Base-by-base conservation (phyloP, 2,329 filamentous ascomycete genomes). In the Colletotrichum horii region DNA sequence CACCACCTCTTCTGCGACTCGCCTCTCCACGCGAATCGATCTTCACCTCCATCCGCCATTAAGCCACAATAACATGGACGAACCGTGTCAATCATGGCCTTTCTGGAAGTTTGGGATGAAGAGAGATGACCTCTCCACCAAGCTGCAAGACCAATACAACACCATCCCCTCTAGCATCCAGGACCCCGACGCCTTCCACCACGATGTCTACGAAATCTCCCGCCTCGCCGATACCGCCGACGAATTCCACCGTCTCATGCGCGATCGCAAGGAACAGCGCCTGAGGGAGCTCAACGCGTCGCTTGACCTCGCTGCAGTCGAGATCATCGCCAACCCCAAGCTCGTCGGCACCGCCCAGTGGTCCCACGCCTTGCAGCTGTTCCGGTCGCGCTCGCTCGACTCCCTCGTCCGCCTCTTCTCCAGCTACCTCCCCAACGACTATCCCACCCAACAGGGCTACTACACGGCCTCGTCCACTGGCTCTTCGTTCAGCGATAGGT, bases 41-140 rank as follows among this genome's bases (percentile, higher is more conserved):
- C 58, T 32, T 36, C 30, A 61, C n/a, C 30, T 22, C 43, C 22
- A 36, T 34, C 56, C 56, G 52, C 48, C 2, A 38, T n/a, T 28
- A 22, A 36, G 28, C 65, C 32, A 16, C 66, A 38, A 52, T 69
- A 71, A 79, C 76, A 92, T 92, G 90, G 89, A 91, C 83, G 90
- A 91, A 71, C 87, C 86, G 36, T 85, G 83, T 78, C 85, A 83
- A 81, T 84, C 86, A 79, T 92, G 90, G 90, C 90, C 90, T 58
- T 87, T 88, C 79, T 92, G 90, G 90, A 92, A 92, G 82, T 92
- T 92, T 85, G 90, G 89, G 80, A 88, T 92, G 87, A 91, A 90
- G 86, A 87, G 87, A 80, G 87, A 88, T 72, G 90, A 91, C 79
- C 88, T 92, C 82, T 88, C 88, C 81, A 89, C 88, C 69, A 89